Evolutionary conservation across 441 rosid species (phyloP).

Genomic region (Omphalea diandra): DNA sequence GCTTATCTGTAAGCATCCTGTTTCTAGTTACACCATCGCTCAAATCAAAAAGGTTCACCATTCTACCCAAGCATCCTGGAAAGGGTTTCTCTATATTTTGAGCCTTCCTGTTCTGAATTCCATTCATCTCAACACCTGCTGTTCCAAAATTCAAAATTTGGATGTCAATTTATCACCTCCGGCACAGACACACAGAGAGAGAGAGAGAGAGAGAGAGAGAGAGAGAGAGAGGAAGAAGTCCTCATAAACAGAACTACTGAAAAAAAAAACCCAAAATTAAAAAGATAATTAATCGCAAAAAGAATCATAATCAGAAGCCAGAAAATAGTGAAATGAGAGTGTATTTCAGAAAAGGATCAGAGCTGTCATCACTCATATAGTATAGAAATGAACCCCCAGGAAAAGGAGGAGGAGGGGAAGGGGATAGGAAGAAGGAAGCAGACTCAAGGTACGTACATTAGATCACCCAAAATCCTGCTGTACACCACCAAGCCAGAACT

Average conservation of each 20-base stretch:
- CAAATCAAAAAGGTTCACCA: slow-evolving; percentile 81
- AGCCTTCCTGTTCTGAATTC: slow-evolving; percentile 41
- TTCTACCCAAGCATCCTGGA: slow-evolving; percentile 87
- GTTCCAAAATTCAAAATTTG: slow-evolving; percentile 19
- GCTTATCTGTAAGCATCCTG: slow-evolving; percentile 72
- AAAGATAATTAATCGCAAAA: not conserved
- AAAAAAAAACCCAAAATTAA: not conserved
- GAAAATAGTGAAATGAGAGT: not conserved
- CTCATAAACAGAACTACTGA: not conserved
- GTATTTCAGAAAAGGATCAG: slow-evolving; percentile 8
- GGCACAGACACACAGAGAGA: not conserved
- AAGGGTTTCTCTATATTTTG: slow-evolving; percentile 48
- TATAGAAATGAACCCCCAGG: not conserved
- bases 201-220: not conserved
- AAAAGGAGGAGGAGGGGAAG: no score
- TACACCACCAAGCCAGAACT: slow-evolving; percentile 1
- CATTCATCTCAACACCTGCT: slow-evolving; percentile 62
- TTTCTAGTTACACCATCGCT: slow-evolving; percentile 56
- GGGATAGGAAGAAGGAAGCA: not conserved
- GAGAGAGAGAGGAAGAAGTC: not conserved
- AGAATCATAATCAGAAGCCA: not conserved
- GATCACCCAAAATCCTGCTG: not conserved
- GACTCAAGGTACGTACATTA: not conserved
- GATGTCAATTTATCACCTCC: slow-evolving; percentile 12
- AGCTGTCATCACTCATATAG: not conserved